These are phyloP conservation scores for Colletotrichum ledebouriae DNA, from an alignment of 2,329 filamentous ascomycete species.

Conservation along the genomic window DNA sequence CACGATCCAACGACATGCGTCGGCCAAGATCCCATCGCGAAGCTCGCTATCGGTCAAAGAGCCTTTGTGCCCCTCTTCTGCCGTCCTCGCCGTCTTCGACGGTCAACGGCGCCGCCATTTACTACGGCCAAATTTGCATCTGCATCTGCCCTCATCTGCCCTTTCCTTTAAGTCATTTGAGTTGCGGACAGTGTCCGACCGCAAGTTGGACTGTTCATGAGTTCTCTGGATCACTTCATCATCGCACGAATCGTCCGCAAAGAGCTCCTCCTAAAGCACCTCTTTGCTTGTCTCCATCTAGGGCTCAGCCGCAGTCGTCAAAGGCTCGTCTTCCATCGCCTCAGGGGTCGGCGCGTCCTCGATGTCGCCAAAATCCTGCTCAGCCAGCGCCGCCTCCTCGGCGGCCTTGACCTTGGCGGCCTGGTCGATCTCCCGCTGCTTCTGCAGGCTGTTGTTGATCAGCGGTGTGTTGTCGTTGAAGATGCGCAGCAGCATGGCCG, in stretches of 20 bases:
- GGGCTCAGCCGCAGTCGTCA: background rate
- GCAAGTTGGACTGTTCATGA: too few species aligned
- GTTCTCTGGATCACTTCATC: too few species aligned
- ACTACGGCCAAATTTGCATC: too few species aligned
- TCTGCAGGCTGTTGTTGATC: constrained; percentile 75
- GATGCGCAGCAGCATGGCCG: constrained; percentile 89
- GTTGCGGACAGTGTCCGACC: too few species aligned
- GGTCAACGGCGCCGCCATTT: too few species aligned
- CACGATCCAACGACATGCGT: too few species aligned
- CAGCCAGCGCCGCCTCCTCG: constrained; percentile 44
- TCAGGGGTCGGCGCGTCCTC: constrained; percentile 56
- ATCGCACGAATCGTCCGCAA: background rate
- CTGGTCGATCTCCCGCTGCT: constrained; percentile 55
- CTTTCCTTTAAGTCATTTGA: too few species aligned
- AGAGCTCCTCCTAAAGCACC: background rate
- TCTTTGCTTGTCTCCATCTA: background rate
- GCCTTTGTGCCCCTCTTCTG: background rate
- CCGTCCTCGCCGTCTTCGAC: background rate
- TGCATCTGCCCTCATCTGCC: too few species aligned
- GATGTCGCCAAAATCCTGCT: constrained; percentile 49
- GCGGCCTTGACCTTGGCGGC: constrained; percentile 53
- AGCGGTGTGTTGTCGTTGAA: constrained; percentile 91
- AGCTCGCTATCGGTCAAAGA: background rate
- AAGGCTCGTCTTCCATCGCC: constrained; percentile 35
- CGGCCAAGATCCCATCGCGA: too few species aligned